Base-by-base conservation (phyloP, 1,284 basidiomycete genomes). In the Marasmius tenuissimus region DNA sequence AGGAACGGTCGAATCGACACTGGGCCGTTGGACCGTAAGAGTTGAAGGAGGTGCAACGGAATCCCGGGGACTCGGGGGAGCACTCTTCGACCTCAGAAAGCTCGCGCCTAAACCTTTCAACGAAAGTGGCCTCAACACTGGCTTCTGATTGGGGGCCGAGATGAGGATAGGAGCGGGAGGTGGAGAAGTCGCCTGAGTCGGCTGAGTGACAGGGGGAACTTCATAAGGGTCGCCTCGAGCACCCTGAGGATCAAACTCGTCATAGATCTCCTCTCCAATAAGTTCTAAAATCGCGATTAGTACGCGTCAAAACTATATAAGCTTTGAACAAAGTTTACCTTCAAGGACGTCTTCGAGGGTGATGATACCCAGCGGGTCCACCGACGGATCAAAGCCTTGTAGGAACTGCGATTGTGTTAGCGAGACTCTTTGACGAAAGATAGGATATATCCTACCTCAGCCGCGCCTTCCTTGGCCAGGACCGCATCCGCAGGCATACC, bases 271-370 rank as follows among this genome's bases (percentile, higher is more conserved):
- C 76, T 94, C 92, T 20, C 93, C 93, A 58, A 95, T 94, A 8
- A 95, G 80, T 70, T 94, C 93, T 92, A 68, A 18, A 61, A 18
- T 58, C 38, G 39, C 39, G n/a, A 63, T 33, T 37, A n/a, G 37
- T 37, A 38, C 54, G 38, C 40, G 58, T 34, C 6, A 54, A 35
- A 35, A 14, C 33, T 10, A 51, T 34, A 66, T 42, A 62, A 67
- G 56, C 40, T 22, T 5, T 12, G 51, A n/a, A n/a, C n/a, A n/a
- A 20, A n/a, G 67, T 68, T 47, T 61, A 89, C 92, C 89, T 84
- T 97, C 94, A 9, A 97, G 80, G 16, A 97, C 93, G 67, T 97
- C 94, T 73, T 97, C 95, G 2, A 97, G 82, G 1, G 95, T 97
- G 66, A 97, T 96, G 71, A 97, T 94, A 62, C 95, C 95, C 27